Percentiles rank a stretch among this genome's conserved stretches.
Evolutionary conservation across 75 land plant species (phyloP).

Genomic region (Ceratopteris richardii): DNA sequence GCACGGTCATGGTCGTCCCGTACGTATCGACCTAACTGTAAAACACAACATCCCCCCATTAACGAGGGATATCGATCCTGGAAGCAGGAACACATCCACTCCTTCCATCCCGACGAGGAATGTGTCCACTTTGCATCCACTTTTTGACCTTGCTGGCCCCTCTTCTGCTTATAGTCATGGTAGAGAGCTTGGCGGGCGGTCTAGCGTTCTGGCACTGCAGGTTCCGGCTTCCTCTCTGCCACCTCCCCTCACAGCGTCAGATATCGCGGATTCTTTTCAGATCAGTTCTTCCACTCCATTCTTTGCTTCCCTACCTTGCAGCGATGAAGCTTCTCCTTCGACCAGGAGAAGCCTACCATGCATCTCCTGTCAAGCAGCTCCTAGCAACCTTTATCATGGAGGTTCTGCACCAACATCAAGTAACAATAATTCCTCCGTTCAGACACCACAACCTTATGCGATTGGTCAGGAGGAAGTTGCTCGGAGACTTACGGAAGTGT

Average conservation of each 20-base stretch:
- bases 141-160: not conserved
- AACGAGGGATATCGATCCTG: not conserved
- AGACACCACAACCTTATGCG: not conserved
- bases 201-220: not conserved
- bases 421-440: not conserved
- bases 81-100: not conserved
- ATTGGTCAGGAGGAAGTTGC: not conserved
- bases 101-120: not conserved
- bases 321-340: slow-evolving; percentile 1
- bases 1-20: not conserved
- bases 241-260: not conserved
- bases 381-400: not conserved
- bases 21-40: not conserved
- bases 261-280: not conserved
- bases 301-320: not conserved
- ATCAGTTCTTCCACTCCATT: not conserved
- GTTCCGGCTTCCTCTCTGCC: slow-evolving; percentile 1
- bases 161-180: not conserved
- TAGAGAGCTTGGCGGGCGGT: not conserved
- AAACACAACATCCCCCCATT: not conserved
- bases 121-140: not conserved
- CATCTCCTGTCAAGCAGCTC: not conserved
- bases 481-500: slow-evolving; percentile 11
- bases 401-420: no score
- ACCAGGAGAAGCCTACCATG: not conserved